phyloP scores from a whole-genome alignment of 345 rosid genomes.

The Syzygium grande region DNA sequence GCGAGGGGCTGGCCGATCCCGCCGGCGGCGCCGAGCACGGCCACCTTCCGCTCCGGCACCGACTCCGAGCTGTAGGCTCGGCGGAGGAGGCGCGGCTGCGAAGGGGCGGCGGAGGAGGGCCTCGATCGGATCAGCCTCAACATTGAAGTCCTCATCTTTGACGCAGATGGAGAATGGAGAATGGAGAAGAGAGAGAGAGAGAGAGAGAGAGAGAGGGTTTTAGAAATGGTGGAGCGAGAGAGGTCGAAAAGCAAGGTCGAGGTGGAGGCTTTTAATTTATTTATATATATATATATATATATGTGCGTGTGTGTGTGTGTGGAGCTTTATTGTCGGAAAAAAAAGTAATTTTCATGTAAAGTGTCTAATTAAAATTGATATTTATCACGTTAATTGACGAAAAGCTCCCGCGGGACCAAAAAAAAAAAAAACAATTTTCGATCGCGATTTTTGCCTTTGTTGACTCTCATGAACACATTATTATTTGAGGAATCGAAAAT shows the following conservation, averaged over 20 bases:
- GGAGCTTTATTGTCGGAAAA: background rate
- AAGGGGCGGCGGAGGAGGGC: background rate
- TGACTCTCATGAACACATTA: background rate
- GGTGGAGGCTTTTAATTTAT: background rate
- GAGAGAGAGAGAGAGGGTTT: background rate
- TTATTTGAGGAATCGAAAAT: background rate
- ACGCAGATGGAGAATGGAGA: no score
- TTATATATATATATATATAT: background rate
- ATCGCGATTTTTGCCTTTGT: background rate
- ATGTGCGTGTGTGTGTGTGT: no score
- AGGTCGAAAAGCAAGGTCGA: background rate
- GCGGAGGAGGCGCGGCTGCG: background rate
- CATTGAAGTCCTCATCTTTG: conserved; percentile 3
- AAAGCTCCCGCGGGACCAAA: background rate
- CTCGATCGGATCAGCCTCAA: conserved; percentile 8
- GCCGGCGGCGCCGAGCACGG: conserved; percentile 27
- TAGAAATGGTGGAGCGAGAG: background rate
- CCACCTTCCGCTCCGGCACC: conserved; percentile 20
- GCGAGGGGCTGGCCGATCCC: conserved; percentile 32
- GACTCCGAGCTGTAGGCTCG: conserved; percentile 4
- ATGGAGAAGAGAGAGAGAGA: background rate
- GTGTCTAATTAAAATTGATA: background rate
- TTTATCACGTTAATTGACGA: background rate
- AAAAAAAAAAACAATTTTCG: no score
- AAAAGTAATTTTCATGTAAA: background rate